Base-by-base conservation (phyloP, 2,329 filamentous ascomycete genomes). In the Cyphellophora europaea region DNA sequence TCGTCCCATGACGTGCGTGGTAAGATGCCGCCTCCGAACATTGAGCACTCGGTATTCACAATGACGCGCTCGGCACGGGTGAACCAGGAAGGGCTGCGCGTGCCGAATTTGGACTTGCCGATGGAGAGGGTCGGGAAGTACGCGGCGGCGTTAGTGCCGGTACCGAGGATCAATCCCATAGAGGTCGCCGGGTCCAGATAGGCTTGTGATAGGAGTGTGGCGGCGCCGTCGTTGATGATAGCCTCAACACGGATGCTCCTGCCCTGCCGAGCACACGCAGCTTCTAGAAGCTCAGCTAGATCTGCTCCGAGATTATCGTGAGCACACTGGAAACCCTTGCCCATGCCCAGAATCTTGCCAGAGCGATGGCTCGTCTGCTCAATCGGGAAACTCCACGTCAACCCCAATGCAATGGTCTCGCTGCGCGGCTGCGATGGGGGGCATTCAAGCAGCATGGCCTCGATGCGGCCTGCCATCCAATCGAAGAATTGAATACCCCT, bases 331-430 rank as follows among this genome's bases (percentile, higher is more conserved):
- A 79, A 79, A 1, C 75, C 75, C 52, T 80, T 80, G 41, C 76
- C 76, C 76, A 80, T 80, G 11, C 65, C 64, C 34, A 76, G 62
- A 13, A 79, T 56, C 29, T 65, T 66, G 5, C 73, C 76, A 30
- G 63, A 71, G 35, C 67, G 63, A 36, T 66, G 64, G 10, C 73
- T 78, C 4, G 74, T 79, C 57, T 79, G 74, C 54, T 78, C 71
- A 36, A 80, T 66, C 1, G 76, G 76, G 53, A 80, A 79, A 3
- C 75, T 78, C 76, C 76, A 80, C 3, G 76, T 72, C 43, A 80
- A 48, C 3, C 76, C 76, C 64, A 79, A 72, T 4, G 66, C 61
- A 36, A 79, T 55, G 51, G 53, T 54, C 21, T 25, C 8, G 21
- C n/a, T n/a, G 8, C n/a, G 8, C 8, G 21, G 21, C 21, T n/a